Conservation (phyloP, 1,284 basidiomycete species). For the Cutaneotrichosporon sp. region DNA sequence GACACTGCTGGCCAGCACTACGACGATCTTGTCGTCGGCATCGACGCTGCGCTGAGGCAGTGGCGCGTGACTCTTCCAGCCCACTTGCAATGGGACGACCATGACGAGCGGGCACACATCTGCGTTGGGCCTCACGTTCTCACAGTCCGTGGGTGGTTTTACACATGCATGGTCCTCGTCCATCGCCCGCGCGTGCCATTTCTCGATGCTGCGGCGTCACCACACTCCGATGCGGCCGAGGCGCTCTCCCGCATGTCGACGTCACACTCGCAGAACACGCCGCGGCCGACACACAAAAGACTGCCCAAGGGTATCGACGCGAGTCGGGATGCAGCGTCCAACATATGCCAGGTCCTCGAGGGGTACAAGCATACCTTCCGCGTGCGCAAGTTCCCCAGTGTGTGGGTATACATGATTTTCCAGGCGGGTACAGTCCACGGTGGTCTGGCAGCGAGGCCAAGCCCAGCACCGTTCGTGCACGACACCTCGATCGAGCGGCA, state of each 20-base stretch:
- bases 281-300: background rate
- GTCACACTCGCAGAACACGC: background rate
- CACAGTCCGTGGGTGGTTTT: conserved; percentile 17
- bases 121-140: conserved; percentile 13
- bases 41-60: conserved; percentile 9
- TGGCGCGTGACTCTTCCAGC: conserved; percentile 11
- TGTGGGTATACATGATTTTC: conserved; percentile 18
- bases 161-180: conserved; percentile 13
- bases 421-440: conserved; percentile 17
- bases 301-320: conserved; percentile 10
- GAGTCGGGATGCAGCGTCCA: conserved; percentile 7
- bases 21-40: conserved; percentile 13
- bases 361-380: conserved; percentile 11
- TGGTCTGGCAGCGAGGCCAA: conserved; percentile 7
- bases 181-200: conserved; percentile 20
- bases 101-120: conserved; percentile 8
- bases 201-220: conserved; percentile 7
- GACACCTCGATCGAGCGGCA: background rate
- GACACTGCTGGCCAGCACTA: conserved; percentile 10
- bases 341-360: conserved; percentile 15
- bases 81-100: conserved; percentile 17
- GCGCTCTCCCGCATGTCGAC: background rate
- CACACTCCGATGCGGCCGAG: conserved; percentile 2
- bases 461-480: background rate
- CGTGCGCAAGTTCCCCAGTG: conserved; percentile 12